Conservation (phyloP, 2,329 filamentous ascomycete species). For the Xylaria sp. region DNA sequence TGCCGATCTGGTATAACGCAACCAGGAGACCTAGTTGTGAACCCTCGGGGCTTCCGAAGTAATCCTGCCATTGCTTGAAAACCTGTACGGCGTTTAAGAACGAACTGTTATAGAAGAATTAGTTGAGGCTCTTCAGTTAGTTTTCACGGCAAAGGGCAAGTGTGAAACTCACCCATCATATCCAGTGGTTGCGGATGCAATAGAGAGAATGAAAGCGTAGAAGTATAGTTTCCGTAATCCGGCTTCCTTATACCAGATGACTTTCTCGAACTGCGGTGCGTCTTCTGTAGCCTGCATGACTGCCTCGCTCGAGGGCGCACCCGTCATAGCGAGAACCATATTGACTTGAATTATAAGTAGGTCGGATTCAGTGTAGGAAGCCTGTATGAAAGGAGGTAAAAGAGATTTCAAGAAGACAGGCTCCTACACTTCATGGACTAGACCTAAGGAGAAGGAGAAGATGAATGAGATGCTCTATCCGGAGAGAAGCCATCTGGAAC, state of each 20-base stretch:
- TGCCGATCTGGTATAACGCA: conserved; percentile 56
- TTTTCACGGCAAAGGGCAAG: not conserved
- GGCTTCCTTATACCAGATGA: conserved; percentile 51
- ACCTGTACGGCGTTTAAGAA: conserved; percentile 43
- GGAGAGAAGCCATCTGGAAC: conserved; percentile 9
- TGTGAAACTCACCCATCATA: conserved; percentile 45
- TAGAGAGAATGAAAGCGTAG: conserved; percentile 45
- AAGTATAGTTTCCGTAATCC: conserved; percentile 53
- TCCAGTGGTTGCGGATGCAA: conserved; percentile 52
- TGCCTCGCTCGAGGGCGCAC: conserved; percentile 16
- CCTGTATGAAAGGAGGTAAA: not conserved
- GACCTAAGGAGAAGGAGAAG: not conserved
- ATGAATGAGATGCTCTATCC: conserved; percentile 3
- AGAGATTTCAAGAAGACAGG: not conserved
- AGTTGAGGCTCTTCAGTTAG: conserved; percentile 4
- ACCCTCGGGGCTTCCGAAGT: conserved; percentile 44
- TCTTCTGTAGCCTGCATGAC: conserved; percentile 37
- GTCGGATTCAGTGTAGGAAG: not conserved
- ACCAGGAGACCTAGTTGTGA: conserved; percentile 47
- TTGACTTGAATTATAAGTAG: conserved; percentile 5
- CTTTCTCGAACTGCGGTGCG: conserved; percentile 45
- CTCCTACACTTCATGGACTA: not conserved
- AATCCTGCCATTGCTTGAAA: conserved; percentile 41
- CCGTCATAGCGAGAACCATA: conserved; percentile 21
- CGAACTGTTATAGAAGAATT: conserved; percentile 31